phyloP scores from a whole-genome alignment of 1,284 basidiomycete genomes.

The Meira nashicola region DNA sequence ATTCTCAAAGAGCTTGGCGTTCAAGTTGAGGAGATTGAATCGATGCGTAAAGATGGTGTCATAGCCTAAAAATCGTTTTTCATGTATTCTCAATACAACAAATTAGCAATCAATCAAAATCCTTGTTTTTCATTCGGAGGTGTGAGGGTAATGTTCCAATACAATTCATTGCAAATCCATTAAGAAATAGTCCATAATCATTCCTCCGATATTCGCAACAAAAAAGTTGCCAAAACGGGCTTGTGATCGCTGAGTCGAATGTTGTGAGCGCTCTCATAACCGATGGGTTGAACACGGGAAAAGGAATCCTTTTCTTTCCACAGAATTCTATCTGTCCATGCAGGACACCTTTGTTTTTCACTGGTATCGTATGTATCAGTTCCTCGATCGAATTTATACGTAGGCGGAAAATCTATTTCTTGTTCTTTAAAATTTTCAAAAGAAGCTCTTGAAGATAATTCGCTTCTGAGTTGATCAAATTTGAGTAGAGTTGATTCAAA shows the following conservation, averaged over 20 bases:
- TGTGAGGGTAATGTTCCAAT: too few species aligned
- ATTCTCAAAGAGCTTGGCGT: not conserved
- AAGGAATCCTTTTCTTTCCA: conserved; percentile 11
- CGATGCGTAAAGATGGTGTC: conserved; percentile 1
- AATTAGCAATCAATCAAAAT: not conserved
- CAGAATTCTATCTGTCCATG: conserved; percentile 25
- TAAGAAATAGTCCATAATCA: not conserved
- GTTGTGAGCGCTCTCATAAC: conserved; percentile 32
- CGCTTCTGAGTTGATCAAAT: conserved; percentile 71
- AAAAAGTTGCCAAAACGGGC: conserved; percentile 27
- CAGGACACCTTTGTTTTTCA: conserved; percentile 21
- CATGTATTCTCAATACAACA: not conserved
- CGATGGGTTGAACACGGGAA: conserved; percentile 24
- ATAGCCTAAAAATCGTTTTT: not conserved
- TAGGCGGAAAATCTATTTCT: conserved; percentile 53
- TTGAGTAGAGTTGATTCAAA: conserved; percentile 67
- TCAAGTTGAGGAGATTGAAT: not conserved
- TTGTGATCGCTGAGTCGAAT: conserved; percentile 51
- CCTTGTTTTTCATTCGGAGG: too few species aligned
- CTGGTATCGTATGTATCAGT: conserved; percentile 20
- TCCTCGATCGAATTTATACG: conserved; percentile 23
- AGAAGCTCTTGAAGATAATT: conserved; percentile 61
- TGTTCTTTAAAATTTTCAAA: conserved; percentile 62
- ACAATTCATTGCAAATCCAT: too few species aligned
- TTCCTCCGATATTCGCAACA: not conserved